Base-by-base conservation (phyloP, 1,139 yeast species). In the Debaryomyces udenii region DNA sequence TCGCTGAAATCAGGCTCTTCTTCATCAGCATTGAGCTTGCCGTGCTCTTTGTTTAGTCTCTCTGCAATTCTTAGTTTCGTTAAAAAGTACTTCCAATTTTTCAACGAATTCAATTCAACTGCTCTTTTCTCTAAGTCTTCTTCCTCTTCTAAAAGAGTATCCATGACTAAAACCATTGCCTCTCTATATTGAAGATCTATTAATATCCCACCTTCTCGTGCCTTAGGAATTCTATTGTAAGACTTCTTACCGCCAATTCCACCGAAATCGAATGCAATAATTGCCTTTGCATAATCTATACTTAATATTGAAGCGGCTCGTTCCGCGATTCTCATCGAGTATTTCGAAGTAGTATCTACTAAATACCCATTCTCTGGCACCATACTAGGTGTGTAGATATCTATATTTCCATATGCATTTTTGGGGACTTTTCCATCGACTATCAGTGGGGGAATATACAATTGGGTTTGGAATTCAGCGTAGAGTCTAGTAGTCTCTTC, bases 261-360 rank as follows among this genome's bases (percentile, higher is more conserved):
- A n/a, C 61, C 65, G 61, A 87, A 93, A 44, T 87, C 93, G 65
- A 94, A 91, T 0, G 94, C 90, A 3, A 84, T 82, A 3, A 91
- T 89, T 0, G 97, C 98, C 37, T 80, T 81, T 0, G 96, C 98
- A 64, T 75, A 90, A 53, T 89, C 96, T 5, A 93, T 73, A 0
- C 77, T 81, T 16, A 91, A 53, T 1, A 82, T 57, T 41, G 73
- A 76, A 0, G 96, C 96, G 0, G 98, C 96, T 40, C 71, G 71
- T 33, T 77, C 80, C 0, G 86, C 78, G 45, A 74, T 61, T 24
- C 76, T 75, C 47, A 78, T 68, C 2, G 76, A 65, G 24, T 50
- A 51, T 4, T 40, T 38, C 0, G 49, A 56, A 1, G 53, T 46
- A 1, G 56, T 51, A 3, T 51, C 51, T 7, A 89, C 63, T 43